A percentile compares a stretch with the other conserved stretches of the same genome.
Evolutionary conservation across 306 rosid genomes (phyloP).

Genomic region (Ceratonia siliqua): DNA sequence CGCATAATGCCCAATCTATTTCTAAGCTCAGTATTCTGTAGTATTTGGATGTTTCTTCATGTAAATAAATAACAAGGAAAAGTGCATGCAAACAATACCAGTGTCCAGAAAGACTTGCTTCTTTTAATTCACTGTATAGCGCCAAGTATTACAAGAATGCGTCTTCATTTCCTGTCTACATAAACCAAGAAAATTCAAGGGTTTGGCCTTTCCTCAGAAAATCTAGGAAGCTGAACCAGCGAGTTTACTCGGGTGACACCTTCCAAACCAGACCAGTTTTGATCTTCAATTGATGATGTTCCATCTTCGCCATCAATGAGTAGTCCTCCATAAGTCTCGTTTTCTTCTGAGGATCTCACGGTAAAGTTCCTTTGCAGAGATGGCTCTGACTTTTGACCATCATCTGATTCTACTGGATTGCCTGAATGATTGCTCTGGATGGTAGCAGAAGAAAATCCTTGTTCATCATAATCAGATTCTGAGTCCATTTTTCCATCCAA

Average conservation of each 20-base stretch:
- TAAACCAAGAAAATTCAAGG: slow-evolving; percentile 43
- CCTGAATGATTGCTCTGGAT: slow-evolving; percentile 86
- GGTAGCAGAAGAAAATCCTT: slow-evolving; percentile 85
- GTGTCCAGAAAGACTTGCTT: slow-evolving; percentile 23
- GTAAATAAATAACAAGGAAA: slow-evolving; percentile 18
- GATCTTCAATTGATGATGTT: slow-evolving; percentile 68
- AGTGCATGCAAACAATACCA: slow-evolving; percentile 9
- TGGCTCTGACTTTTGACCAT: slow-evolving; percentile 82
- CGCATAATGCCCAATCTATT: no score
- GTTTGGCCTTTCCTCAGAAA: slow-evolving; percentile 72
- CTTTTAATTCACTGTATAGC: slow-evolving; percentile 39
- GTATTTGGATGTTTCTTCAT: neutral
- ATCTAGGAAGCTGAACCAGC: slow-evolving; percentile 94
- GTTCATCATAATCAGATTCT: slow-evolving; percentile 89
- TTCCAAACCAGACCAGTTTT: slow-evolving; percentile 95
- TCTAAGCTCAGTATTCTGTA: no score
- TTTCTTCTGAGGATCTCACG: slow-evolving; percentile 81
- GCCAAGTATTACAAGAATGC: slow-evolving; percentile 39
- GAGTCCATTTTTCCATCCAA: slow-evolving; percentile 97
- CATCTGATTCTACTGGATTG: slow-evolving; percentile 79
- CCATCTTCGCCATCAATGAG: slow-evolving; percentile 52
- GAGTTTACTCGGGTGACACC: slow-evolving; percentile 98
- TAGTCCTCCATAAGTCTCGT: slow-evolving; percentile 47
- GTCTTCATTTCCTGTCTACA: slow-evolving; percentile 30
- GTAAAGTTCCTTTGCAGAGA: slow-evolving; percentile 78